phyloP scores from a whole-genome alignment of 1,284 basidiomycete species.

The Marasmius sp. region DNA sequence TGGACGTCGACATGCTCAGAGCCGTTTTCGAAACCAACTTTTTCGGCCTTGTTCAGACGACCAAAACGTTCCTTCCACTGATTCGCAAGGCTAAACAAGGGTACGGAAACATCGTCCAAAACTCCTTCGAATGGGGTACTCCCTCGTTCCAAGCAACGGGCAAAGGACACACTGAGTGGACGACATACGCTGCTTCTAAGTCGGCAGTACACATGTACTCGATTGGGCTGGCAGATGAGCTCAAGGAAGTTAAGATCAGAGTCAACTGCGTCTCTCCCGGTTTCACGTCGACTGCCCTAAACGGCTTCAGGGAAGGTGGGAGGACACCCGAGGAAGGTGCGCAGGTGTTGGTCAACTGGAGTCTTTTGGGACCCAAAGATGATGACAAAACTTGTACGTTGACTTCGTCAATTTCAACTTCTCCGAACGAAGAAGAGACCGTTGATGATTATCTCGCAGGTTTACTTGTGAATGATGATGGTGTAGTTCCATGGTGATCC shows the following conservation, averaged over 20 bases:
- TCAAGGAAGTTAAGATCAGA: constrained; percentile 25
- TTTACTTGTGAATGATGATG: neutral
- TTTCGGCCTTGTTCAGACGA: constrained; percentile 37
- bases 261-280: constrained; percentile 40
- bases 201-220: constrained; percentile 16
- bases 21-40: constrained; percentile 38
- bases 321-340: constrained; percentile 37
- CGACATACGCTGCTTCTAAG: constrained; percentile 17
- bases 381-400: constrained; percentile 18
- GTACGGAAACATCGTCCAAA: constrained; percentile 28
- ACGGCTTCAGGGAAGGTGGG: constrained; percentile 33
- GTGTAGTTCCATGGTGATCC: neutral
- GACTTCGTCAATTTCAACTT: neutral
- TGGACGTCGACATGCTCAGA: constrained; percentile 34
- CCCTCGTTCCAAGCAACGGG: constrained; percentile 36
- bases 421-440: neutral
- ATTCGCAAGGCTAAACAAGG: constrained; percentile 26
- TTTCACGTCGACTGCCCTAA: constrained; percentile 41
- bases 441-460: neutral
- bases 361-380: constrained; percentile 31
- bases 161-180: constrained; percentile 8
- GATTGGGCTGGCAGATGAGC: constrained; percentile 13
- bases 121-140: constrained; percentile 50
- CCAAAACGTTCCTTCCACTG: constrained; percentile 34
- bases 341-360: constrained; percentile 35